Conservation (phyloP, 2,329 filamentous ascomycete genomes). For the Ceratocystis destructans region DNA sequence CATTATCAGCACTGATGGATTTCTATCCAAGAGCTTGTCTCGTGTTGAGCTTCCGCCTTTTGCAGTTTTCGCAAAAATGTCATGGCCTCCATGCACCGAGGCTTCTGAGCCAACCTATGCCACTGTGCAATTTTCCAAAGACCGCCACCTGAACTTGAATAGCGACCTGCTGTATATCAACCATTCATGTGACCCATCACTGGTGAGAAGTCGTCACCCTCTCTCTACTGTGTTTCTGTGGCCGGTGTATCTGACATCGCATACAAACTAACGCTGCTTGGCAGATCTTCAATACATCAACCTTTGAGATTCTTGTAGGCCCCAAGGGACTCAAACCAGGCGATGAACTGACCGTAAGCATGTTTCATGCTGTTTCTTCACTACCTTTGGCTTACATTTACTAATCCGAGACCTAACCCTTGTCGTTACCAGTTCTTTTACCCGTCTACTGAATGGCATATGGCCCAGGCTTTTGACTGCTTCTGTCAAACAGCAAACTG, state of each 20-base stretch:
- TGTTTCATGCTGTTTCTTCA: background rate
- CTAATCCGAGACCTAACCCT: background rate
- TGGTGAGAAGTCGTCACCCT: conserved; percentile 33
- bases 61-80: conserved; percentile 51
- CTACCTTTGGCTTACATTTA: background rate
- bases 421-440: conserved; percentile 48
- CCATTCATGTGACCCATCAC: conserved; percentile 52
- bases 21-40: conserved; percentile 47
- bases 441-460: conserved; percentile 59
- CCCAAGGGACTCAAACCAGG: conserved; percentile 40
- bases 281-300: conserved; percentile 47
- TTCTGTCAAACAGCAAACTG: conserved; percentile 45
- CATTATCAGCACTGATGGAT: conserved; percentile 38
- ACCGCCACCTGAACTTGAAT: conserved; percentile 48
- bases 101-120: conserved; percentile 46
- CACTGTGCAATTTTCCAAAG: conserved; percentile 45
- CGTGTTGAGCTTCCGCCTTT: conserved; percentile 44
- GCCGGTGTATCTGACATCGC: background rate
- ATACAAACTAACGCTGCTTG: background rate
- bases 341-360: conserved; percentile 43
- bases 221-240: background rate
- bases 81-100: conserved; percentile 48
- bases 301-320: conserved; percentile 43
- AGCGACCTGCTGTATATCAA: conserved; percentile 55
- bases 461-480: conserved; percentile 59